Conservation (phyloP, 2,329 filamentous ascomycete species). For the Fusarium euwallaceae region DNA sequence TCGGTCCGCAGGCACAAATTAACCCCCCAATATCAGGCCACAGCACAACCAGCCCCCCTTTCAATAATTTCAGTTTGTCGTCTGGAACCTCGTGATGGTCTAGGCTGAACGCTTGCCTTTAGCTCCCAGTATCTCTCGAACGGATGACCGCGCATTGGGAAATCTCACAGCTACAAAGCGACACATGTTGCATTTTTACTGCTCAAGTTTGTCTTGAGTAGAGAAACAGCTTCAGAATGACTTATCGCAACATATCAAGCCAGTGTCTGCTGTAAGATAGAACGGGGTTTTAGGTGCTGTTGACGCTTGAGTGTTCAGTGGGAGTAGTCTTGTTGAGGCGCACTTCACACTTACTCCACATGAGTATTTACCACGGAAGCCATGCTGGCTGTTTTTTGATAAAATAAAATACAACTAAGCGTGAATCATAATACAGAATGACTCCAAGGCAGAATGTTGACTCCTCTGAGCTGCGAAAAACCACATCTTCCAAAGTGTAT, state of each 20-base stretch:
- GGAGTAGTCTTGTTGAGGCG: no score
- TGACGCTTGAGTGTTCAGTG: no score
- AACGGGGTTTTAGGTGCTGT: no score
- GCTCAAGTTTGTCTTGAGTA: neutral
- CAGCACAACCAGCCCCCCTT: neutral
- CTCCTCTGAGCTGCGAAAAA: neutral
- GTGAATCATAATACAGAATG: no score
- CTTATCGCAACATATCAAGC: neutral
- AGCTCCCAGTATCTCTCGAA: slow-evolving; percentile 11
- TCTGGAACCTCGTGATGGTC: neutral
- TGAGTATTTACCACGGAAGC: no score
- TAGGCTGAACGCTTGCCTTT: slow-evolving; percentile 10
- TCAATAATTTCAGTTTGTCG: neutral
- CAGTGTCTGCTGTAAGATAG: no score
- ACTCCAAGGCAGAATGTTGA: no score
- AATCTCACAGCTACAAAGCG: neutral
- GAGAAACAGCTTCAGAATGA: neutral
- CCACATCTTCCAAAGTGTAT: neutral
- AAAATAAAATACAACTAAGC: no score
- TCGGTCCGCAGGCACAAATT: neutral
- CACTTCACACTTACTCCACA: no score
- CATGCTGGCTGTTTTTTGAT: no score
- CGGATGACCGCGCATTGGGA: neutral
- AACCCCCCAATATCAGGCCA: neutral
- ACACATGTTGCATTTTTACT: neutral